phyloP scores from a whole-genome alignment of 179 eudicot species.

The Silene noctiflora region DNA sequence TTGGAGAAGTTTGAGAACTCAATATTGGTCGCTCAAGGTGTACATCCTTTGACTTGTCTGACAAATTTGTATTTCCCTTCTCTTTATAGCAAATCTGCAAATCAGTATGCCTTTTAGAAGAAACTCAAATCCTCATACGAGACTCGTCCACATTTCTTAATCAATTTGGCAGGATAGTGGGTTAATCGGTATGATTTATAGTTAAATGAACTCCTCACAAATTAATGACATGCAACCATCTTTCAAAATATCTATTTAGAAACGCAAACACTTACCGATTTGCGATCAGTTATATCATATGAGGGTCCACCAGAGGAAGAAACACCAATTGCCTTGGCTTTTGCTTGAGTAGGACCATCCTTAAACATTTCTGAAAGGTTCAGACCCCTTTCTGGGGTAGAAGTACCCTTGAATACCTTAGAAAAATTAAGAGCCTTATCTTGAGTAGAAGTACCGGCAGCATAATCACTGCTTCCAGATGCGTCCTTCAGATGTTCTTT shows the following conservation, averaged over 20 bases:
- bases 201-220: background rate
- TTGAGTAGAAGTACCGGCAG: background rate
- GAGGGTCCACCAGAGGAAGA: constrained; percentile 36
- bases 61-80: constrained; percentile 18
- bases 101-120: constrained; percentile 22
- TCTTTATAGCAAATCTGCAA: constrained; percentile 24
- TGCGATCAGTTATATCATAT: constrained; percentile 21
- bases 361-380: background rate
- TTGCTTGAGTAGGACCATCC: constrained; percentile 3
- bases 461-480: constrained; percentile 11
- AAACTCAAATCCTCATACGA: background rate
- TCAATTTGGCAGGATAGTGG: background rate
- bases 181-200: background rate
- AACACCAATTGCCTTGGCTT: constrained; percentile 31
- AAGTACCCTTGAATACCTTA: background rate
- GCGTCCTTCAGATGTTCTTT: background rate
- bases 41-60: constrained; percentile 24
- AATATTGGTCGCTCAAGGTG: constrained; percentile 14
- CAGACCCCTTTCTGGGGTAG: background rate
- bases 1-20: constrained; percentile 28
- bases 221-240: background rate
- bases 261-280: constrained; percentile 10
- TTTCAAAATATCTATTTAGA: background rate
- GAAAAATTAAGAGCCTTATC: background rate
- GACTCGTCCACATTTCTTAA: background rate